These are phyloP conservation scores for Talaromyces proteolyticus DNA, from an alignment of 495 filamentous ascomycete genomes.

Conservation along the genomic window DNA sequence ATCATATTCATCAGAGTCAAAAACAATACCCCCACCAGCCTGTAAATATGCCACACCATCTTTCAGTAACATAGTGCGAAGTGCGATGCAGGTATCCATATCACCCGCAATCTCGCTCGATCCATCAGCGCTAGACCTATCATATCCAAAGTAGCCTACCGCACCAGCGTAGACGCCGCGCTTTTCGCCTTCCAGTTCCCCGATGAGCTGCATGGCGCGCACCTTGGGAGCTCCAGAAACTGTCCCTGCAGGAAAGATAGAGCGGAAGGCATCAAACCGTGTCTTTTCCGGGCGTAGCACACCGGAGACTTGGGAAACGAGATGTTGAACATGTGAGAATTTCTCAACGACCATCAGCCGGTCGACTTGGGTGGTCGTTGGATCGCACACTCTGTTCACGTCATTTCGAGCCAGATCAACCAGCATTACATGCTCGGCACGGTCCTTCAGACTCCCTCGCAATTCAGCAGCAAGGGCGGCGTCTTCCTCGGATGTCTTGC, in stretches of 20 bases:
- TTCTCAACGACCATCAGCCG: slow-evolving; percentile 92
- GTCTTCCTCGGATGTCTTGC: slow-evolving; percentile 74
- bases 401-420: slow-evolving; percentile 98
- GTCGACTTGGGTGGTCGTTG: slow-evolving; percentile 80
- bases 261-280: slow-evolving; percentile 91
- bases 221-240: slow-evolving; percentile 95
- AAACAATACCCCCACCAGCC: slow-evolving; percentile 95
- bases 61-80: slow-evolving; percentile 94
- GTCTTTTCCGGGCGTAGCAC: slow-evolving; percentile 75
- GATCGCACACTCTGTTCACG: slow-evolving; percentile 93
- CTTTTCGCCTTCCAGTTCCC: slow-evolving; percentile 89
- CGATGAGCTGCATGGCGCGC: slow-evolving; percentile 92
- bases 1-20: slow-evolving; percentile 88
- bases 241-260: slow-evolving; percentile 93
- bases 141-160: slow-evolving; percentile 68
- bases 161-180: slow-evolving; percentile 95
- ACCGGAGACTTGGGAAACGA: slow-evolving; percentile 91
- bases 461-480: slow-evolving; percentile 72
- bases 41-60: slow-evolving; percentile 88
- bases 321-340: slow-evolving; percentile 95
- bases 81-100: slow-evolving; percentile 98
- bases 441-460: slow-evolving; percentile 77
- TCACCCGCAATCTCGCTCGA: slow-evolving; percentile 58
- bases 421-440: slow-evolving; percentile 97
- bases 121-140: slow-evolving; percentile 31